A percentile compares a stretch with the other conserved stretches of the same genome.
Evolutionary conservation across 305 asterid genomes (phyloP).

Genomic region (Salvia sclarea): DNA sequence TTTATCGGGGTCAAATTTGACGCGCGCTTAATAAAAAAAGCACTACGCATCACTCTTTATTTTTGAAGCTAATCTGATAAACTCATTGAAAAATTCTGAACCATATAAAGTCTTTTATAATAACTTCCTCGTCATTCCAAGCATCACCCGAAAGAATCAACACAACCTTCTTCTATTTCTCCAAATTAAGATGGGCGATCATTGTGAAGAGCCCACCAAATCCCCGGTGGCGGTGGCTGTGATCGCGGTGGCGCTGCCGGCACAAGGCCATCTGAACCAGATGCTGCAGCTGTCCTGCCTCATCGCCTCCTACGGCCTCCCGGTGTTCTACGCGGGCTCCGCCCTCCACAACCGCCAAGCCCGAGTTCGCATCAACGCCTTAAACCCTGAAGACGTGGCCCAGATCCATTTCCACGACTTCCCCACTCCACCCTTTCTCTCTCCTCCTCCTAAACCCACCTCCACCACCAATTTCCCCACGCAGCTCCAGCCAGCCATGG

Average conservation of each 20-base stretch:
- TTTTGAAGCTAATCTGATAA: too few relatives aligned
- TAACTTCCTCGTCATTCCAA: too few relatives aligned
- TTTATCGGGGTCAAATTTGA: too few relatives aligned
- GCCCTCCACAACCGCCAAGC: constrained; percentile 41
- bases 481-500: constrained; percentile 38
- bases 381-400: constrained; percentile 22
- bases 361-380: constrained; percentile 37
- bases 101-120: too few relatives aligned
- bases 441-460: constrained; percentile 48
- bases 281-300: neutral
- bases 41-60: too few relatives aligned
- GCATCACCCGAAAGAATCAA: too few relatives aligned
- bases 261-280: neutral
- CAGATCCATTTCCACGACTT: constrained; percentile 38
- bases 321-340: neutral
- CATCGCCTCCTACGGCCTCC: constrained; percentile 7
- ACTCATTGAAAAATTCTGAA: too few relatives aligned
- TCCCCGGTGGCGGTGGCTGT: too few relatives aligned
- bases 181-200: too few relatives aligned
- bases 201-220: too few relatives aligned
- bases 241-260: neutral
- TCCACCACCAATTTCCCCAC: constrained; percentile 36
- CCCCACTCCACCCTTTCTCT: constrained; percentile 32
- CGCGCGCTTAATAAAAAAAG: too few relatives aligned
- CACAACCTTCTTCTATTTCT: too few relatives aligned